Conservation (phyloP, 371 early-diverging fungal species). For the Mucor irregularis region DNA sequence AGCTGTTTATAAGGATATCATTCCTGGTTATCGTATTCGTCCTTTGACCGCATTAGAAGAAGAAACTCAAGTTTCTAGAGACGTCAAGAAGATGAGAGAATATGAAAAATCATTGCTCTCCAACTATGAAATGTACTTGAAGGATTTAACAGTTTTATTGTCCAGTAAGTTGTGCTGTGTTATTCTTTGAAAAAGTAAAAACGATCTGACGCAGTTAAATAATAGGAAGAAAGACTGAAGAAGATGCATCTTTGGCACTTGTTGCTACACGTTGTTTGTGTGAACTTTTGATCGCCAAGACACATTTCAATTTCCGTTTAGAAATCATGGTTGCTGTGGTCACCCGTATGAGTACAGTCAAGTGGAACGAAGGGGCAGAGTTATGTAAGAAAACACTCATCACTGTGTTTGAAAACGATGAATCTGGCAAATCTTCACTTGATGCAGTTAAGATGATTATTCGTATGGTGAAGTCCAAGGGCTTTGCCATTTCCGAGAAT, state of each 20-base stretch:
- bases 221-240: conserved; percentile 37
- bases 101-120: conserved; percentile 81
- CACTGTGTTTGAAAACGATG: conserved; percentile 80
- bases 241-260: conserved; percentile 45
- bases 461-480: conserved; percentile 79
- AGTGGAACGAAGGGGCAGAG: conserved; percentile 62
- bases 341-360: conserved; percentile 61
- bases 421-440: conserved; percentile 81
- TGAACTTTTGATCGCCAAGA: conserved; percentile 71
- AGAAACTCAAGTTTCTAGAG: conserved; percentile 77
- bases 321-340: conserved; percentile 85
- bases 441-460: conserved; percentile 84
- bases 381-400: conserved; percentile 77
- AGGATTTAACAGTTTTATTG: conserved; percentile 56
- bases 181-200: not conserved
- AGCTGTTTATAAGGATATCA: conserved; percentile 90
- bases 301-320: conserved; percentile 92
- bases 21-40: conserved; percentile 94
- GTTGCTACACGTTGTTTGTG: conserved; percentile 76
- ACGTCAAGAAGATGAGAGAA: conserved; percentile 82
- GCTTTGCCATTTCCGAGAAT: conserved; percentile 72
- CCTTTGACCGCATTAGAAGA: conserved; percentile 81
- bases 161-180: conserved; percentile 35
- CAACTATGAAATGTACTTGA: conserved; percentile 83
- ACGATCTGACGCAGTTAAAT: not conserved